These are phyloP conservation scores for Climacium dendroides DNA, from an alignment of 225 moss, liverwort and hornwort species.

Conservation along the genomic window DNA sequence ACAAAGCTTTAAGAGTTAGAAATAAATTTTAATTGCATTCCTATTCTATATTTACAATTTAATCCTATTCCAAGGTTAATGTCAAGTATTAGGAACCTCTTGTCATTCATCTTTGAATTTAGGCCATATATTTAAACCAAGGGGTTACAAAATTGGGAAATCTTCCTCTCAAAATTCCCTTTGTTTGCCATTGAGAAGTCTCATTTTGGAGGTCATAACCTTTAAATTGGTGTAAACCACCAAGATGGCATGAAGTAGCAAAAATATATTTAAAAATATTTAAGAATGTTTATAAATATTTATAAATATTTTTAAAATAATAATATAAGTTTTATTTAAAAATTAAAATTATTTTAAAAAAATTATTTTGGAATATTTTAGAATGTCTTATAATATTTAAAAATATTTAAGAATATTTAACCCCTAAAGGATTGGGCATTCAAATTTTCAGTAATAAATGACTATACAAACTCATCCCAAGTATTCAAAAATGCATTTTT, in stretches of 20 bases:
- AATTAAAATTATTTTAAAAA: too few species aligned
- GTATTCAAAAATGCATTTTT: too few species aligned
- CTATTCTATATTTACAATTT: background rate
- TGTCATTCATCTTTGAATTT: background rate
- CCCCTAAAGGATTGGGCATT: fast-evolving
- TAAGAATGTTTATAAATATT: too few species aligned
- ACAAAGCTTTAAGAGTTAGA: too few species aligned
- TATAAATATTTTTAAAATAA: too few species aligned
- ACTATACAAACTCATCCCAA: too few species aligned
- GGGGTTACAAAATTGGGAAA: background rate
- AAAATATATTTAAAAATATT: background rate
- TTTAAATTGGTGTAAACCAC: fast-evolving
- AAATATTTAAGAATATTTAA: too few species aligned
- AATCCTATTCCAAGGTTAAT: background rate
- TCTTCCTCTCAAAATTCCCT: too few species aligned
- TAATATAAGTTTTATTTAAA: too few species aligned
- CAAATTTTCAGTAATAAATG: too few species aligned
- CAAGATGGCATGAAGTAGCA: fast-evolving
- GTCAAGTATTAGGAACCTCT: background rate
- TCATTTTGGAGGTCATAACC: background rate
- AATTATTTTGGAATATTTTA: too few species aligned
- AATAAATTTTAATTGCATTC: background rate
- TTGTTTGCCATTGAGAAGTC: background rate
- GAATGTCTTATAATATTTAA: too few species aligned
- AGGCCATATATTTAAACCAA: fast-evolving